Evolutionary conservation across 2,329 filamentous ascomycete species (phyloP), one percentile per base, ranked within the genome.

Genomic region (Penicillium glabrum): DNA sequence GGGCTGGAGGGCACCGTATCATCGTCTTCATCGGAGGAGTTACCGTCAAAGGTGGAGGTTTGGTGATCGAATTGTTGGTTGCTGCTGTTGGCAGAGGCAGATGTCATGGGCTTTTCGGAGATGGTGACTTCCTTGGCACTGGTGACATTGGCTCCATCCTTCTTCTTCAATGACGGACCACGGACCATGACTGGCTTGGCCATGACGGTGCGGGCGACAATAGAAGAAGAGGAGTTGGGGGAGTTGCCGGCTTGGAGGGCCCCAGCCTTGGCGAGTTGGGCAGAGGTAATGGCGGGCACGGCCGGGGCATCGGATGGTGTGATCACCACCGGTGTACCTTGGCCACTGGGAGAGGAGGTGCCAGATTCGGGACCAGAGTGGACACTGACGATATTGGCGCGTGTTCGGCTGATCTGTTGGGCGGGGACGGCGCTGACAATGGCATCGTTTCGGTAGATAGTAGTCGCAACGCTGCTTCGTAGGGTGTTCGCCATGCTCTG

Each of bases 371-470:
- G 31, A 46, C 50, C 50, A 24, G 41, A 46, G 75, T 91, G 95
- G 63, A 99, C 92, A 67, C 91, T 96, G 71, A 99, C 92, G 70
- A 98, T 88, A 35, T 91, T 93, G 10, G 95, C 91, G 76, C 95
- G 96, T 62, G 89, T 90, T 59, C 92, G 86, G 71, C 93, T 89
- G 57, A 91, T 89, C 51, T 92, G 95, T 69, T 95, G 91, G 0
- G 92, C 91, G 1, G 93, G 89, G 54, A 88, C 78, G 2, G 80
- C 89, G 71, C 82, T 92, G 65, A 96, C 86, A 51, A 96, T 86
- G 16, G 91, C 92, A 68, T 96, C 91, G 78, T 93, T 93, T 63
- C 91, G 90, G 71, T 97, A 98, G 52, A 96, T 91, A 21, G 93
- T 97, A 1, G 93, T 96, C 3, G 92, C 93, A 61, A 98, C 89